A percentile compares a stretch with the other conserved stretches of the same genome.
Conservation (phyloP, 176 grass and related monocot species). For the Areca catechu region DNA sequence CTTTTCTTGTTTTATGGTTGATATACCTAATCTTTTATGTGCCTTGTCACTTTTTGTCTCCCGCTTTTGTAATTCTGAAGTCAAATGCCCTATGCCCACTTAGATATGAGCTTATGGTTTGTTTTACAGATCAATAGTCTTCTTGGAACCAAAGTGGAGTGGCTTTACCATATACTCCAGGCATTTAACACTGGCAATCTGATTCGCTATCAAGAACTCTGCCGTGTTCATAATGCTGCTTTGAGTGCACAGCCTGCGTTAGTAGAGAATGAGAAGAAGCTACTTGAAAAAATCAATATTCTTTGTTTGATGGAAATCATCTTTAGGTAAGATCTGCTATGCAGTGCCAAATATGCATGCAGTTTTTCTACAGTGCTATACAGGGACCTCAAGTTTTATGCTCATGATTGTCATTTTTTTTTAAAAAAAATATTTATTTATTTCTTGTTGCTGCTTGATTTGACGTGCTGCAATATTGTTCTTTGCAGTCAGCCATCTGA, state of each 20-base stretch:
- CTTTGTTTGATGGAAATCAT: conserved; percentile 98
- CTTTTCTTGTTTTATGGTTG: no score
- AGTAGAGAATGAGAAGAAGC: conserved; percentile 58
- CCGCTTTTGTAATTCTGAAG: no score
- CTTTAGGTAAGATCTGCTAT: conserved; percentile 49
- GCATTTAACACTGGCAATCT: conserved; percentile 84
- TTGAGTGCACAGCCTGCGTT: conserved; percentile 79
- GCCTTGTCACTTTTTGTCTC: no score
- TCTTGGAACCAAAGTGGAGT: conserved; percentile 77
- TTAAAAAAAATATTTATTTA: no score
- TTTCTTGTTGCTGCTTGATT: conserved; percentile 1
- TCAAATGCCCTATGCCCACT: no score
- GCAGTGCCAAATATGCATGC: no score
- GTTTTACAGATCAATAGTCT: conserved; percentile 77
- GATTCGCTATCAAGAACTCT: conserved; percentile 73
- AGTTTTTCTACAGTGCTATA: no score
- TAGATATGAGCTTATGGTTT: background rate
- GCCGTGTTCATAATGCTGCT: conserved; percentile 66
- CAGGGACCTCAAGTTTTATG: no score
- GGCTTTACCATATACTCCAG: conserved; percentile 87
- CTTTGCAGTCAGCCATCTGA: conserved; percentile 57
- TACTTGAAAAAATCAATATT: conserved; percentile 97
- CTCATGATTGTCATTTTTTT: background rate
- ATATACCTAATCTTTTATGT: no score
- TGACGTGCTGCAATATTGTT: background rate